Evolutionary conservation across 352 stramenopile genomes (phyloP), one percentile per base, ranked within the genome.

Genomic region (Albugo candida): DNA sequence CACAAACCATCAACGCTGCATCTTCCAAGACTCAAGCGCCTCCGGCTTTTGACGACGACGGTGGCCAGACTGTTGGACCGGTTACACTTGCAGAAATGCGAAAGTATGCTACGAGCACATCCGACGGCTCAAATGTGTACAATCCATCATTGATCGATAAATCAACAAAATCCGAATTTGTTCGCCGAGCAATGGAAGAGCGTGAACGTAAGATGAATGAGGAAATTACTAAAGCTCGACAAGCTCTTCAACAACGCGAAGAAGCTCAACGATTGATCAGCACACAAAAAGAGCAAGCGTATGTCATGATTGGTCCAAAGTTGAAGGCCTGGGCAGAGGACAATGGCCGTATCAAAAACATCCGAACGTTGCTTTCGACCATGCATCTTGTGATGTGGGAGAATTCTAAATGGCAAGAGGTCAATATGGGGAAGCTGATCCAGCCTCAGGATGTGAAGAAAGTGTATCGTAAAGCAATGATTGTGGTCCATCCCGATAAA

Each of bases 331-430:
- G 77, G 77, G 77, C 77, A 1, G 74, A 89, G 39, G 77, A 89
- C 56, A 87, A 87, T 47, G 77, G 77, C n/a, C 74, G 72, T 17
- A 67, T 83, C 35, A 92, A 92, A 60, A 94, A 94, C 52, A 87
- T 95, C 49, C 76, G 83, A 45, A 93, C 79, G 46, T 59, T 95
- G 45, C 61, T 95, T 19, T 89, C 71, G 34, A 95, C 81, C 40
- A 92, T 95, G 82, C 82, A 95, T 54, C 65, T 69, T 24, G 78
- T 95, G 20, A 85, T 95, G 66, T 95, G 83, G 83, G 69, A 89
- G 18, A 78, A 73, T 52, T 81, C 65, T 51, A 83, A 84, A 46
- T 95, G 83, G 83, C 62, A 59, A 13, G 77, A 89, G 48, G 71
- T 92, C 14, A 86, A 85, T 61, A 89, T 95, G 78, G 82, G 73